Base-by-base conservation (phyloP, 768 basidiomycete species). In the Lactarius indigo region DNA sequence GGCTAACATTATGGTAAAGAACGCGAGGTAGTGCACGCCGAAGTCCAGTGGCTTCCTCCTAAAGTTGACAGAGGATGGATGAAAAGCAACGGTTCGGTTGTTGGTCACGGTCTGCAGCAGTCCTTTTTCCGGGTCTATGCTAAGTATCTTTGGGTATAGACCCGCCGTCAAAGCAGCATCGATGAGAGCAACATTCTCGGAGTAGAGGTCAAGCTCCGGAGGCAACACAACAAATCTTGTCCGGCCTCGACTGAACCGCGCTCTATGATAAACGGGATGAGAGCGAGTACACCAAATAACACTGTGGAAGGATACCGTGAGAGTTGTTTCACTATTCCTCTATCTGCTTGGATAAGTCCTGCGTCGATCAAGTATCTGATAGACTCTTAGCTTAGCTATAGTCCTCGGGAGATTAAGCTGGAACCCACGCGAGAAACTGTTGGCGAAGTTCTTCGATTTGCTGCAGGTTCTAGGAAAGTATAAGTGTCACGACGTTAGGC, bases 371-470 rank as follows among this genome's bases (percentile, higher is more conserved):
- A 78, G 77, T 96, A 95, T 23, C 91, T 92, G 66, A 28, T 58
- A 33, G 42, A 41, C 15, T 52, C 41, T 57, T 17, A 58, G 20
- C 37, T 57, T 61, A 70, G 47, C 57, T 69, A 55, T 20, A 23
- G 12, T 30, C 28, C 20, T n/a, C 2, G 44, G 52, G 23, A 39
- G 15, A 30, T 65, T 64, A 50, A n/a, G 23, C 26, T 23, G 60
- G 52, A 33, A 60, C 62, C 35, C 57, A 73, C 70, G 73, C 72
- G 8, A 75, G 71, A 69, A 75, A 73, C 74, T 99, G 96, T 73
- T 95, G 94, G 33, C 96, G 87, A 41, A 98, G 83, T 73, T 98
- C 96, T 75, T 98, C 96, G 35, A 99, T 96, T 77, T 97, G 94
- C 77, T 94, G 89, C 59, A 99, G 79, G 74, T 94, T 98, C 88